Base-by-base conservation (phyloP, 2,329 filamentous ascomycete species). In the Hymenoscyphus fraxineus region DNA sequence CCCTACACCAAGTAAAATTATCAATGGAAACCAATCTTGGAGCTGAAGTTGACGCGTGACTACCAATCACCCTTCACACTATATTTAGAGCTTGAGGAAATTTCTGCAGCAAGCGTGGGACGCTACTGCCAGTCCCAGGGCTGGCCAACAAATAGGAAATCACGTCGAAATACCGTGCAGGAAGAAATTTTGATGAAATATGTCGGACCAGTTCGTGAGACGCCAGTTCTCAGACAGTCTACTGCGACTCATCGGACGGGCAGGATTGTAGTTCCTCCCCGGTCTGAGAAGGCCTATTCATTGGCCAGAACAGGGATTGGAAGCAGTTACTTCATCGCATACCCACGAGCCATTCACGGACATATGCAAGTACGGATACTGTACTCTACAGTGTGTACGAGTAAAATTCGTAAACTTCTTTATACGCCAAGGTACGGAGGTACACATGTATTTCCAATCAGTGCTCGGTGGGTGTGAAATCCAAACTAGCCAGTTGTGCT, bases 31-130 rank as follows among this genome's bases (percentile, higher is more conserved):
- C 58, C 47, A 61, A 55, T 39, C 59, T 64, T 51, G 41, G 58
- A 19, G 54, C 54, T 59, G 56, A 55, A 61, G 59, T 51, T 40
- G 51, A 56, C 47, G 62, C 51, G 61, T 51, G 51, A 59, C 47
- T 60, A 64, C 44, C 58, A 64, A 64, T 64, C 58, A 51, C 22
- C 58, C 41, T 44, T n/a, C 6, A 27, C 27, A 47, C 54, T 64
- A 64, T 51, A 51, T 61, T 64, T 64, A 64, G 62, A 58, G 27
- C 12, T 54, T 57, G 22, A 19, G 6, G 31, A 57, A 15, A 61
- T 38, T 59, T 60, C 38, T 58, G 59, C 62, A 61, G 62, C 55
- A 64, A 32, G 54, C 9, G 38, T 51, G 32, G 58, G 62, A 39
- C 38, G 27, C 38, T 61, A 44, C 6, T 57, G 16, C n/a, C 56